Evolutionary conservation across 2,329 filamentous ascomycete species (phyloP), one percentile per base, ranked within the genome.

Genomic region (Trichoderma asperellum): DNA sequence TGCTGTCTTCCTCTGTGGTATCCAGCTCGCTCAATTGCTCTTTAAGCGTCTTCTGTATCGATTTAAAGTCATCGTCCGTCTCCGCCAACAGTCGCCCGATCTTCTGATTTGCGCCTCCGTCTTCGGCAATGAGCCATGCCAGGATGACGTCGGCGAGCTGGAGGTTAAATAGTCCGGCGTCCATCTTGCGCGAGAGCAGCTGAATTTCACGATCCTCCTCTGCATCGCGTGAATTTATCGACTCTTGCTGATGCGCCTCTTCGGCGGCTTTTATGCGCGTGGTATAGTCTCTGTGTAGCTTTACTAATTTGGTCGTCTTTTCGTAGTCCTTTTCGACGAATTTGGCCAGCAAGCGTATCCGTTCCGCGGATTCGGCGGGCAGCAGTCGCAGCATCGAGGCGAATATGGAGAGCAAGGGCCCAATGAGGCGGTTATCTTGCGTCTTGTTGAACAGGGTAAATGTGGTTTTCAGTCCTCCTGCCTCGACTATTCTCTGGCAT

Each of bases 241-340:
- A 52, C 68, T 73, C 14, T 70, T 73, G 56, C 58, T 70, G 71
- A 61, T 82, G 82, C 65, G 87, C 87, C 76, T 92, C 88, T 71
- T 81, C 78, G 21, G 77, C 78, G 21, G 72, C 74, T 63, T 94
- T 91, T 0, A 92, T 89, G 0, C 84, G 82, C 0, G 81, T 82
- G 0, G 87, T 86, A 77, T 94, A 97, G 14, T 92, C 91, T 59
- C 88, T 82, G 52, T 94, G 87, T 59, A 97, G 79, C 70, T 86
- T 84, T 43, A 97, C 79, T 5, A 98, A 83, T 76, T 90, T 92
- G 6, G 77, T 82, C 47, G 93, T 88, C 83, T 98, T 98, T 73
- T 91, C 93, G 77, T 96, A 97, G 73, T 97, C 90, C 77, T 93
- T 97, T 79, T 99, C 96, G 21, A 97, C 91, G 75, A 98, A 98